A percentile compares a stretch with the other conserved stretches of the same genome.
Conservation (phyloP, 306 rosid genomes). For the Vigna angularis region DNA sequence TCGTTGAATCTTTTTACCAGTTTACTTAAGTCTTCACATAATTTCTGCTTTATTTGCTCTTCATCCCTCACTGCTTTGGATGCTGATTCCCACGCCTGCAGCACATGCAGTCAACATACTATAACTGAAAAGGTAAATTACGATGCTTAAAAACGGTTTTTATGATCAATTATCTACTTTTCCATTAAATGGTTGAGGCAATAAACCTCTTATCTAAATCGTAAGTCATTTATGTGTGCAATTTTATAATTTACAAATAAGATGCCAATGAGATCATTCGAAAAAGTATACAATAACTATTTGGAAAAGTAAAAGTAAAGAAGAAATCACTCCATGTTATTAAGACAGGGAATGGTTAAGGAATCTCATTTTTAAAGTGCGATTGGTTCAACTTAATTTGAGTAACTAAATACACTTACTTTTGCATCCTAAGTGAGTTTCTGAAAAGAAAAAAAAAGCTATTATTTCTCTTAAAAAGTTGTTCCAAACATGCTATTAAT, state of each 20-base stretch:
- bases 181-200: constrained; percentile 15
- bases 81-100: constrained; percentile 82
- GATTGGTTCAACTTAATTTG: not conserved
- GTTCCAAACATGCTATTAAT: not conserved
- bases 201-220: not conserved
- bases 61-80: constrained; percentile 73
- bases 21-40: constrained; percentile 83
- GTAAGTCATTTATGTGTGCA: not conserved
- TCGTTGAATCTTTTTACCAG: constrained; percentile 60
- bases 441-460: not conserved
- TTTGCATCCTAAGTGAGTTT: not conserved
- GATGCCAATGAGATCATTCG: not conserved
- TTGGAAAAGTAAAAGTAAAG: constrained; percentile 17
- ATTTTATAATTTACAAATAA: not conserved
- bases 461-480: not conserved
- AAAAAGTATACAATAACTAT: not conserved
- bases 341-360: constrained; percentile 27
- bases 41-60: constrained; percentile 78
- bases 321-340: not conserved
- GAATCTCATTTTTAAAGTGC: not conserved
- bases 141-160: not conserved
- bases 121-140: not conserved
- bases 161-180: constrained; percentile 7
- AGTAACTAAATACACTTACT: not conserved
- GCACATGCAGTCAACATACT: constrained; percentile 35